A percentile compares a stretch with the other conserved stretches of the same genome.
Evolutionary conservation across 805 yeast species (phyloP).

Genomic region (Citeromyces nyonsensis): DNA sequence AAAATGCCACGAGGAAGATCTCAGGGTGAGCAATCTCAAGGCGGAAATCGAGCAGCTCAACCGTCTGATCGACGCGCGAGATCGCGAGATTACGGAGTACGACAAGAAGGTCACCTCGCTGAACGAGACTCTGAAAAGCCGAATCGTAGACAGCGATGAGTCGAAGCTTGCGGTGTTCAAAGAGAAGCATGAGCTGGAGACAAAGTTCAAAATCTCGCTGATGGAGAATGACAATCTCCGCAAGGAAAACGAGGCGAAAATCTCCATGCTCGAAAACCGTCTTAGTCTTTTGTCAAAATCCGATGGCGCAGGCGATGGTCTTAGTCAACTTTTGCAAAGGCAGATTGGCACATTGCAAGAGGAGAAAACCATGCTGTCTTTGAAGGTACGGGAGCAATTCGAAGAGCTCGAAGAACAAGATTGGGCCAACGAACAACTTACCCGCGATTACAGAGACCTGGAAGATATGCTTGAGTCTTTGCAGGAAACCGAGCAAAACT

Average conservation of each 20-base stretch:
- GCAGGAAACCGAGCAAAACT: constrained; percentile 13
- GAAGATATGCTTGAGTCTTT: constrained; percentile 12
- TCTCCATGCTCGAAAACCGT: constrained; percentile 14
- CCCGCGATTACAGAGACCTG: constrained; percentile 13
- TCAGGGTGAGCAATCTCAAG: no score
- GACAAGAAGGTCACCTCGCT: constrained; percentile 52
- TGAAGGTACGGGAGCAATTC: constrained; percentile 10
- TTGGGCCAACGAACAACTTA: constrained; percentile 9
- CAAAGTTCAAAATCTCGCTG: constrained; percentile 17
- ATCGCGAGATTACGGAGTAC: constrained; percentile 26
- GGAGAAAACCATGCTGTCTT: constrained; percentile 2
- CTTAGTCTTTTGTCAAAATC: no score
- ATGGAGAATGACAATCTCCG: constrained; percentile 21
- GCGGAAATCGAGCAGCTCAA: no score
- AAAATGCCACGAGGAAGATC: no score
- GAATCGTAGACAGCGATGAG: constrained; percentile 16
- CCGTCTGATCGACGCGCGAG: no score
- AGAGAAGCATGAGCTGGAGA: constrained; percentile 20
- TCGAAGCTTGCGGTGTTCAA: constrained; percentile 15
- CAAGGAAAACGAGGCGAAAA: constrained; percentile 18
- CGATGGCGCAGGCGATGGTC: no score
- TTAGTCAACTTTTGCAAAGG: no score
- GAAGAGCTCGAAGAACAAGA: constrained; percentile 9
- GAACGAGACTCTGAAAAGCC: constrained; percentile 45
- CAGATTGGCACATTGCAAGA: no score